Conservation (phyloP, 257 asterid genomes). For the Nicotiana knightiana region DNA sequence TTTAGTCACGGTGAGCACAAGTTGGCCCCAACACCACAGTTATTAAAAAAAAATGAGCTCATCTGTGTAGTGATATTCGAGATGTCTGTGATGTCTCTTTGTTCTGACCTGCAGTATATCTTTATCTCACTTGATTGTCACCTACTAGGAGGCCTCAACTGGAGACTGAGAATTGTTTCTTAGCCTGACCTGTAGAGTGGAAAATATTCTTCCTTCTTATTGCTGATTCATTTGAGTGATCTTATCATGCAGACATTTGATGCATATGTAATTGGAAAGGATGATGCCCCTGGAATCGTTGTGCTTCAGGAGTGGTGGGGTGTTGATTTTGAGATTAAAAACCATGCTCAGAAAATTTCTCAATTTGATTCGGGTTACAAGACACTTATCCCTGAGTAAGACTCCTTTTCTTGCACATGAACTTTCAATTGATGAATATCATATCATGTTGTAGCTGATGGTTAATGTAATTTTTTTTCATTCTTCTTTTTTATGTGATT, state of each 20-base stretch:
- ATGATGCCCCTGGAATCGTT: constrained; percentile 91
- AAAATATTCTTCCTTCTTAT: not conserved
- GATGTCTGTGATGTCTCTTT: not conserved
- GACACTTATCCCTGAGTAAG: constrained; percentile 95
- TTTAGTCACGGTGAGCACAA: too few species aligned
- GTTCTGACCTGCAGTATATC: not conserved
- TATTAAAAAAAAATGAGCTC: not conserved
- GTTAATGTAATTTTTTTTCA: not conserved
- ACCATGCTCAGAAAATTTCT: constrained; percentile 88
- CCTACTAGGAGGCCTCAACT: not conserved
- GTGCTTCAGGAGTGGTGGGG: constrained; percentile 99
- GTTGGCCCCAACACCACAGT: too few species aligned
- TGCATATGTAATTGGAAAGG: constrained; percentile 90
- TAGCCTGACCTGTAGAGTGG: not conserved
- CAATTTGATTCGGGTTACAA: constrained; percentile 76
- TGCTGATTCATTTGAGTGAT: constrained; percentile 1
- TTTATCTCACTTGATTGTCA: not conserved
- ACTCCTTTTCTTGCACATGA: not conserved
- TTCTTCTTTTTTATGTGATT: constrained; percentile 6
- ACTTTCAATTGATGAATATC: constrained; percentile 2
- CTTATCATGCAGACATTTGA: constrained; percentile 56
- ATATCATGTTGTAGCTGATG: not conserved
- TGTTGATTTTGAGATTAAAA: constrained; percentile 90
- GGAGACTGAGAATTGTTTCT: not conserved
- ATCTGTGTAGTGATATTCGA: not conserved